Conservation (phyloP, 148 eudicot genomes). For the Nepenthes gracilis region DNA sequence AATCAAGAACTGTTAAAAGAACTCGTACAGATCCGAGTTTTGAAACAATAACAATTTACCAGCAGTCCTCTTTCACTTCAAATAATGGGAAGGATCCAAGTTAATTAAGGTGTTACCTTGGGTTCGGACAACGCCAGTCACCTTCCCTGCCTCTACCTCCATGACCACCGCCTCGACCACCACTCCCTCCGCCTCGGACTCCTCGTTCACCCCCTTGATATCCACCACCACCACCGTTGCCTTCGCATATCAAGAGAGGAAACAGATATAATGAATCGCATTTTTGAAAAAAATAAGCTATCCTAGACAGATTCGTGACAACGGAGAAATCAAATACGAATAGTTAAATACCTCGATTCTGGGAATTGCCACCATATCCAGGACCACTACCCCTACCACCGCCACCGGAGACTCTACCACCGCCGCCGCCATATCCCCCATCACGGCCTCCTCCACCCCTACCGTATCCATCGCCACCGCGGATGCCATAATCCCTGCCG, state of each 20-base stretch:
- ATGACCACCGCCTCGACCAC: constrained; percentile 17
- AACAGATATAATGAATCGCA: too few relatives aligned
- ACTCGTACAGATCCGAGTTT: not conserved
- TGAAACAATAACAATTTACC: not conserved
- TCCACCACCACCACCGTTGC: constrained; percentile 12
- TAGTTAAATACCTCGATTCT: too few relatives aligned
- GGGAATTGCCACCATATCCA: not conserved
- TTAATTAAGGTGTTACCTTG: constrained; percentile 33
- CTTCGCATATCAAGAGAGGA: not conserved
- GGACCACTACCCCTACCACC: not conserved
- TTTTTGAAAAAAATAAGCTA: too few relatives aligned
- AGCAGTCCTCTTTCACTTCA: not conserved
- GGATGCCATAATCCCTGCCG: not conserved
- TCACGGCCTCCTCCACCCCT: constrained; percentile 9
- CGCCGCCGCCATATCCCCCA: constrained; percentile 10
- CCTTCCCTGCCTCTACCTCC: constrained; percentile 88
- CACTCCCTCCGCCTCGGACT: not conserved
- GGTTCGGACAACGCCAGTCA: constrained; percentile 91
- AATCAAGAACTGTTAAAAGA: not conserved
- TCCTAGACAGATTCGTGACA: too few relatives aligned
- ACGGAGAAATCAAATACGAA: too few relatives aligned
- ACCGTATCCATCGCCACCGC: constrained; percentile 3
- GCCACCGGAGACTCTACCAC: constrained; percentile 5
- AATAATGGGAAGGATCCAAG: not conserved
- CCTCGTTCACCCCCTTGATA: not conserved